A percentile compares a stretch with the other conserved stretches of the same genome.
These are phyloP conservation scores for Daedaleopsis nitida DNA, from an alignment of 768 basidiomycete genomes.

Conservation along the genomic window DNA sequence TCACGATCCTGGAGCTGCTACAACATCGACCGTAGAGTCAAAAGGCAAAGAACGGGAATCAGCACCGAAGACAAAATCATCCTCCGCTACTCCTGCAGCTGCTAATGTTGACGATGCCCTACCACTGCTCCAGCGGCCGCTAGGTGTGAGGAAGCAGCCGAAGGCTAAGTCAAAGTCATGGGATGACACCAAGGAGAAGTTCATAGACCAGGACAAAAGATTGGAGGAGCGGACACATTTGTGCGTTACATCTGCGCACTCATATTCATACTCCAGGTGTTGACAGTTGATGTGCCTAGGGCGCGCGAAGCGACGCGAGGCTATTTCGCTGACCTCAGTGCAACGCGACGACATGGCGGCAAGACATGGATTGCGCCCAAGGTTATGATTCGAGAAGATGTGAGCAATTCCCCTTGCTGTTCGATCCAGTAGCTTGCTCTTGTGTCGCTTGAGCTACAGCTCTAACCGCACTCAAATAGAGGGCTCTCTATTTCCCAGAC, in stretches of 20 bases:
- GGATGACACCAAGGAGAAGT: slow-evolving; percentile 63
- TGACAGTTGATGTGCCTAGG: slow-evolving; percentile 32
- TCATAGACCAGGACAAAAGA: slow-evolving; percentile 71
- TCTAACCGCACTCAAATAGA: slow-evolving; percentile 46
- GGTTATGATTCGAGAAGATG: slow-evolving; percentile 88
- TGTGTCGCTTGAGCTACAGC: background rate
- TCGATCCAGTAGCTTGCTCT: background rate
- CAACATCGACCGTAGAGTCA: background rate
- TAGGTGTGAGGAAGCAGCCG: slow-evolving; percentile 77
- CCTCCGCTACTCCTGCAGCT: background rate
- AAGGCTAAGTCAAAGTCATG: slow-evolving; percentile 58
- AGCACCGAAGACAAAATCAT: background rate
- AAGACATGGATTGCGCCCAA: slow-evolving; percentile 95
- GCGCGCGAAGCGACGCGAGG: slow-evolving; percentile 71
- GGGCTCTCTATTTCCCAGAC: slow-evolving; percentile 90
- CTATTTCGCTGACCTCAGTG: slow-evolving; percentile 87
- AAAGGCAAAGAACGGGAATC: slow-evolving; percentile 14
- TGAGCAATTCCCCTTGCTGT: slow-evolving; percentile 43
- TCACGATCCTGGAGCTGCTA: background rate
- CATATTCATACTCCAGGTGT: too few species aligned
- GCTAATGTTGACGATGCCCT: slow-evolving; percentile 13
- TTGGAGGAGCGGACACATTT: slow-evolving; percentile 70
- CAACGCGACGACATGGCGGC: slow-evolving; percentile 80
- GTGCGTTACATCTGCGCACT: slow-evolving; percentile 30
- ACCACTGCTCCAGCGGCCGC: slow-evolving; percentile 58